A percentile compares a stretch with the other conserved stretches of the same genome.
Conservation (phyloP, 805 yeast genomes). For the Myxozyma nipponensis region DNA sequence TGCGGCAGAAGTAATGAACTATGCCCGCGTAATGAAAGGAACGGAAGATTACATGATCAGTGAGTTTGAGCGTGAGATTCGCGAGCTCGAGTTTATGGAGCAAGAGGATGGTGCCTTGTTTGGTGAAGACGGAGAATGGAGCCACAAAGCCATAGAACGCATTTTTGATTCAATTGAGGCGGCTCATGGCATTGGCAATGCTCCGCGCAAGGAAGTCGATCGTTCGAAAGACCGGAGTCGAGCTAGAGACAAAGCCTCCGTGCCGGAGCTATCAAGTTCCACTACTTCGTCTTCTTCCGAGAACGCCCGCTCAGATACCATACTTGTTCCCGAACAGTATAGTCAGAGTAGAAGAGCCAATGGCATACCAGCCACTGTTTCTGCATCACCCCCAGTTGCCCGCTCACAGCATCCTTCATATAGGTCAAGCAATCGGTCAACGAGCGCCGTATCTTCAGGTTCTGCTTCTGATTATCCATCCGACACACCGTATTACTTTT, state of each 20-base stretch:
- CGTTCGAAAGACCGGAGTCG: slow-evolving; percentile 9
- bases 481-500: slow-evolving; percentile 57
- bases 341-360: background rate
- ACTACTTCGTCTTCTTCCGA: background rate
- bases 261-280: background rate
- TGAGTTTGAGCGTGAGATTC: slow-evolving; percentile 59
- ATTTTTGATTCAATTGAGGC: slow-evolving; percentile 48
- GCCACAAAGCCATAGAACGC: slow-evolving; percentile 51
- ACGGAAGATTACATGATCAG: slow-evolving; percentile 50
- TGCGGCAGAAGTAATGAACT: slow-evolving; percentile 44
- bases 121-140: slow-evolving; percentile 55
- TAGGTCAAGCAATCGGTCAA: slow-evolving; percentile 5
- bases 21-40: slow-evolving; percentile 68
- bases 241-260: slow-evolving; percentile 1
- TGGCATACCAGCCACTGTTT: slow-evolving; percentile 3
- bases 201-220: background rate
- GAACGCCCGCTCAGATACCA: background rate
- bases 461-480: slow-evolving; percentile 4
- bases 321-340: slow-evolving; percentile 7
- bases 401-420: slow-evolving; percentile 2
- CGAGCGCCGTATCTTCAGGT: background rate
- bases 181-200: slow-evolving; percentile 37
- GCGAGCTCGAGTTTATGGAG: slow-evolving; percentile 47
- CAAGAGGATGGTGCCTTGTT: slow-evolving; percentile 58
- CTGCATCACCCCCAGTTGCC: slow-evolving; percentile 1